Base-by-base conservation (phyloP, 192 early-diverging fungal genomes). In the Allomyces javanicus region DNA sequence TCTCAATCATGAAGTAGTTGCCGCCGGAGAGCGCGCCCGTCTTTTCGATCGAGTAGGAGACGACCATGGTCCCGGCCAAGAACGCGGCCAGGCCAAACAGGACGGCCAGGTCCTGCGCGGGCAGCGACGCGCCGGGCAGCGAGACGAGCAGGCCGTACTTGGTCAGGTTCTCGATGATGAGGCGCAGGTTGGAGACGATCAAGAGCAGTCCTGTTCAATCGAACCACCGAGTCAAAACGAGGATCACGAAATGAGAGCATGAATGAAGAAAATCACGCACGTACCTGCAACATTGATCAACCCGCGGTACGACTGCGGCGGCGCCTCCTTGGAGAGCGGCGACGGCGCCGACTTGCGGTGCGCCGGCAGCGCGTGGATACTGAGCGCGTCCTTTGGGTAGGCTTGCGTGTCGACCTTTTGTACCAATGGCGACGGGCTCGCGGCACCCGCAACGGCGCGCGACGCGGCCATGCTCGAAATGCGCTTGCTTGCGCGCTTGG, bases 101-200 rank as follows among this genome's bases (percentile, higher is more conserved):
- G 24, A 81, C 62, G 27, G 72, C 69, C 77, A 80, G 87, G 73
- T 90, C 88, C 66, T 72, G 70, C 58, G 62, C 61, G n/a, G 78
- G 72, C 17, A 84, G 71, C 71, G 70, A 66, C 10, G 77, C 74
- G 67, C 83, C 81, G 23, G 89, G 90, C 23, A 86, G 72, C 58
- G 77, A 78, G 66, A 93, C 78, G 24, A 92, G 73, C 33, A 92
- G 81, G 44, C 91, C 91, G 66, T 94, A 92, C 70, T 94, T 92
- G 70, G 86, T 72, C 69, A 86, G 89, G 72, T 94, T 94, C 70
- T 94, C 91, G 61, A 92, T 85, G 55, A 89, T 84, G 63, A 92
- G 78, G 7, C 91, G 87, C 58, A 92, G 73, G 65, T 89, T 89
- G 71, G 85, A 86, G 25, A 87, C 91, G 62, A 80, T 85, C 24